Percentiles rank a stretch among this genome's conserved stretches.
These are phyloP conservation scores for Trichodelitschia bisporula DNA, from an alignment of 495 filamentous ascomycete species.

Conservation along the genomic window DNA sequence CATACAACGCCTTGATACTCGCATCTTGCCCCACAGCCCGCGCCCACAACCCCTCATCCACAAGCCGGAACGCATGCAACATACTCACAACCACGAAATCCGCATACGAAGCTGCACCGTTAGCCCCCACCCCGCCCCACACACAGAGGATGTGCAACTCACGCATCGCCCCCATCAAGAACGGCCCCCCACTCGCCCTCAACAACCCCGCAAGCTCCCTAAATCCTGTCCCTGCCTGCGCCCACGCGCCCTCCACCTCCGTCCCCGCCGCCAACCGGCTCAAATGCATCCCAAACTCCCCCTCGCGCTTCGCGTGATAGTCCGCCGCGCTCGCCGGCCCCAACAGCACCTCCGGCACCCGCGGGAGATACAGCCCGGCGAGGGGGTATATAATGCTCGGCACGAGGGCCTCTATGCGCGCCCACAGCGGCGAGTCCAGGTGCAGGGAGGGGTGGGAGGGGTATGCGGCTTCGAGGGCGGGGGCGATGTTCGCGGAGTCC, in stretches of 20 bases:
- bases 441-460: slow-evolving; percentile 27
- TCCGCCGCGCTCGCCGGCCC: slow-evolving; percentile 17
- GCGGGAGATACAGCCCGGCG: slow-evolving; percentile 14
- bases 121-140: no score
- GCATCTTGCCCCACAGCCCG: neutral
- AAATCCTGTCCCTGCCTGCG: slow-evolving; percentile 14
- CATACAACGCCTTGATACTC: no score
- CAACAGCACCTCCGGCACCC: slow-evolving; percentile 17
- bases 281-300: slow-evolving; percentile 20
- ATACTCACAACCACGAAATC: neutral
- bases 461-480: slow-evolving; percentile 24
- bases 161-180: slow-evolving; percentile 20
- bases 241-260: slow-evolving; percentile 20
- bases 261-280: slow-evolving; percentile 16
- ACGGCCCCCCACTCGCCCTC: slow-evolving; percentile 27
- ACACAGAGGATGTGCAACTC: no score
- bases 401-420: slow-evolving; percentile 9
- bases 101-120: slow-evolving; percentile 1
- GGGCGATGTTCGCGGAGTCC: slow-evolving; percentile 29
- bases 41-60: neutral
- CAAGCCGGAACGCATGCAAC: neutral
- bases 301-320: slow-evolving; percentile 20
- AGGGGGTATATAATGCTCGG: slow-evolving; percentile 6
- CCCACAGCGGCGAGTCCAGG: slow-evolving; percentile 21
- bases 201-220: slow-evolving; percentile 21